Percentiles rank a stretch among this genome's conserved stretches.
phyloP scores from a whole-genome alignment of 257 asterid species.

The Nicotiana undulata region DNA sequence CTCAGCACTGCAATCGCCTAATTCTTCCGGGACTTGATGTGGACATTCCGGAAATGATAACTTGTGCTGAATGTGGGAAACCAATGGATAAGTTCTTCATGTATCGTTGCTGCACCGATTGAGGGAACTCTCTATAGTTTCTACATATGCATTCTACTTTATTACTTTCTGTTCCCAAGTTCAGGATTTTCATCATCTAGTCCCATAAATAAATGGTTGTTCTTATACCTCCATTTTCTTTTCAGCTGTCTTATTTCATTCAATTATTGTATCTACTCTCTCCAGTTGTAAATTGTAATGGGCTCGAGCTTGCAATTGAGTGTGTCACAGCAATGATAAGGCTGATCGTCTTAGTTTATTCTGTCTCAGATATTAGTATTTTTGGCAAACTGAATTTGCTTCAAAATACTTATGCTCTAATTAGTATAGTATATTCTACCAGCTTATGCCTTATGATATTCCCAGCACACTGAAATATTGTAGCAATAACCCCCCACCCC shows the following conservation, averaged over 20 bases:
- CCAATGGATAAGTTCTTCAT: constrained; percentile 45
- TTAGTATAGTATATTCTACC: too few species aligned
- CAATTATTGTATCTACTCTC: not conserved
- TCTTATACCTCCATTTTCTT: too few species aligned
- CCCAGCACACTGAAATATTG: too few species aligned
- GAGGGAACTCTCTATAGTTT: not conserved
- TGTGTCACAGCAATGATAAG: not conserved
- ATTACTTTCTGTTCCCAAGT: not conserved
- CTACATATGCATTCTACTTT: too few species aligned
- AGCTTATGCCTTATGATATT: too few species aligned
- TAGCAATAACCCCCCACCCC: too few species aligned
- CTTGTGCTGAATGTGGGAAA: constrained; percentile 41
- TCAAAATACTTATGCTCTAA: too few species aligned
- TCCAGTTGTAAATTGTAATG: too few species aligned
- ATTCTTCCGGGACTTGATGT: constrained; percentile 29
- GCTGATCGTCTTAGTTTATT: too few species aligned
- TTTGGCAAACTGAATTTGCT: too few species aligned
- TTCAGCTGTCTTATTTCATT: not conserved
- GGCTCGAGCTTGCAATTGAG: not conserved
- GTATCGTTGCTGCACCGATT: constrained; percentile 51
- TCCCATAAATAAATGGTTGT: not conserved
- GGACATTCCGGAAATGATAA: constrained; percentile 39
- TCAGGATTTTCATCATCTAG: not conserved
- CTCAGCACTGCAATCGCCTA: constrained; percentile 41
- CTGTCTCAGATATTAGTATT: too few species aligned